Evolutionary conservation across 352 stramenopile genomes (phyloP).

Genomic region (Thraustochytrium striatum): DNA sequence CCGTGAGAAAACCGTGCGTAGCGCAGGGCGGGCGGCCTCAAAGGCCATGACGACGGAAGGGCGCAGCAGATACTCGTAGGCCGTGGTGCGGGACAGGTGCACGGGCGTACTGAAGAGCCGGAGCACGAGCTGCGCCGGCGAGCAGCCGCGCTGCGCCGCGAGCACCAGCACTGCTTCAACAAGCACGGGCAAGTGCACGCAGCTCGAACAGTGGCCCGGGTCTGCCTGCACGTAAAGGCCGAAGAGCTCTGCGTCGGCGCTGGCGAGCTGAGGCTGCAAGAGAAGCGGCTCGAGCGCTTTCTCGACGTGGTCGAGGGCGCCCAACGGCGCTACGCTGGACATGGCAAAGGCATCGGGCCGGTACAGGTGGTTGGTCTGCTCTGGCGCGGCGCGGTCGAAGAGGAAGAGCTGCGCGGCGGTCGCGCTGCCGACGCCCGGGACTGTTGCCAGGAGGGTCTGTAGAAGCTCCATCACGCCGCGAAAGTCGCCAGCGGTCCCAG

Average conservation of each 20-base stretch:
- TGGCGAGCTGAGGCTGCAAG: background rate
- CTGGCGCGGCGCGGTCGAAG: too few species aligned
- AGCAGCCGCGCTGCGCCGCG: background rate
- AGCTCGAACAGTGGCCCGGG: background rate
- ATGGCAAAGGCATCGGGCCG: background rate
- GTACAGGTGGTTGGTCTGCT: background rate
- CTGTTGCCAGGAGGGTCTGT: background rate
- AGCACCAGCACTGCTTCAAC: background rate
- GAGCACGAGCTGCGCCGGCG: background rate
- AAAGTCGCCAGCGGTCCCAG: background rate
- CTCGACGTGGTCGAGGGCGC: background rate
- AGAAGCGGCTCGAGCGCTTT: background rate
- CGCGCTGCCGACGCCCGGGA: background rate
- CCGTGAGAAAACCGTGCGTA: background rate
- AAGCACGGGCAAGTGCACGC: background rate
- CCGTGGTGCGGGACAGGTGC: background rate
- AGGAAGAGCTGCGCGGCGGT: background rate
- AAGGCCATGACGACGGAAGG: background rate
- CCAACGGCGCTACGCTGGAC: background rate
- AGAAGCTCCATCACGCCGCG: background rate
- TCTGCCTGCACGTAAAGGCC: background rate
- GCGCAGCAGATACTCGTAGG: background rate
- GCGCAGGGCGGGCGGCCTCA: background rate
- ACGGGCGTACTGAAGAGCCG: background rate
- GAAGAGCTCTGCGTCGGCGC: background rate